phyloP scores from a whole-genome alignment of 257 asterid species.

The Solanum sejunctum region DNA sequence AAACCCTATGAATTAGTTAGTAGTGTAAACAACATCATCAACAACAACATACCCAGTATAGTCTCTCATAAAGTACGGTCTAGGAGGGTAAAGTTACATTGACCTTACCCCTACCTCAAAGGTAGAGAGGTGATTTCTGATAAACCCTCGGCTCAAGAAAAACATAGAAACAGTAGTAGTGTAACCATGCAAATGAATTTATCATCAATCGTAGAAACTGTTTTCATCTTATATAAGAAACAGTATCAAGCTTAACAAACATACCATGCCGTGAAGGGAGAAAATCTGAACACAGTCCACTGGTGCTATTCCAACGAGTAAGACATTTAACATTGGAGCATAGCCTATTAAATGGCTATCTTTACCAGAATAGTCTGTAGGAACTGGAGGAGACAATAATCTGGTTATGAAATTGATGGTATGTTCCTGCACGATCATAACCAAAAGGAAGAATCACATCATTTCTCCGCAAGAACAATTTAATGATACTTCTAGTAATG shows the following conservation, averaged over 20 bases:
- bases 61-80: background rate
- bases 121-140: background rate
- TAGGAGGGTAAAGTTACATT: background rate
- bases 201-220: background rate
- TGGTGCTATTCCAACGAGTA: conserved; percentile 88
- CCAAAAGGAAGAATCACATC: background rate
- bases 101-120: background rate
- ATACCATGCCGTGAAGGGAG: conserved; percentile 93
- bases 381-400: conserved; percentile 80
- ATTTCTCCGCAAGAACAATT: background rate
- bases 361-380: conserved; percentile 41
- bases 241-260: conserved; percentile 1
- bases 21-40: background rate
- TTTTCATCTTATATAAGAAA: background rate
- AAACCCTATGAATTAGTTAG: background rate
- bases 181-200: background rate
- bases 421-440: conserved; percentile 64
- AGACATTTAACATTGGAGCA: conserved; percentile 83
- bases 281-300: conserved; percentile 90
- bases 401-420: conserved; percentile 68
- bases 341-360: conserved; percentile 73
- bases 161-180: background rate
- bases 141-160: background rate
- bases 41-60: background rate
- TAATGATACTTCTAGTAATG: background rate